phyloP scores from a whole-genome alignment of 129 eudicot species.

The Ambrosia artemisiifolia region DNA sequence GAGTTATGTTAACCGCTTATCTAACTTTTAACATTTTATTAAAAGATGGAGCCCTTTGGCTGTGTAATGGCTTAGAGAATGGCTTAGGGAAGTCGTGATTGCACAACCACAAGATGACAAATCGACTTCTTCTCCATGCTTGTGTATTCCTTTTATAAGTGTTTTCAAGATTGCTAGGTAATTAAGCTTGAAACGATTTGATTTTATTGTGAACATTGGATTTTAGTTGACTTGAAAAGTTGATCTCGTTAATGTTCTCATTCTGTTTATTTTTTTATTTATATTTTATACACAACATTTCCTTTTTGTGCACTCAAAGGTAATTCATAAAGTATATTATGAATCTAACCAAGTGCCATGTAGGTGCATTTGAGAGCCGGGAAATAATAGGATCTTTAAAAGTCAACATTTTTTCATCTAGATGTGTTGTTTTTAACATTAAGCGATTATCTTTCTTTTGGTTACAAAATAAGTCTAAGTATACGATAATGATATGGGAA shows the following conservation, averaged over 20 bases:
- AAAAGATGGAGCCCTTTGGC: conserved; percentile 81
- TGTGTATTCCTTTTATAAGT: conserved; percentile 91
- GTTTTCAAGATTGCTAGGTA: conserved; percentile 81
- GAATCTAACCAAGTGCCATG: too few relatives aligned
- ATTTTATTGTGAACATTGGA: not conserved
- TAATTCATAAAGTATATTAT: too few relatives aligned
- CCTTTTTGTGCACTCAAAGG: too few relatives aligned
- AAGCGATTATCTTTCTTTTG: too few relatives aligned
- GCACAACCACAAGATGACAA: conserved; percentile 35
- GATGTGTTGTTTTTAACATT: too few relatives aligned
- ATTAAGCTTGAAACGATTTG: not conserved
- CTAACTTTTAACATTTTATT: not conserved
- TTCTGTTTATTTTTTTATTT: too few relatives aligned
- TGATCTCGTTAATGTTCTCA: not conserved
- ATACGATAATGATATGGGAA: too few relatives aligned
- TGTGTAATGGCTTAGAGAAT: conserved; percentile 82
- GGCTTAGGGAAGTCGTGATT: conserved; percentile 58
- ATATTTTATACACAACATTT: too few relatives aligned
- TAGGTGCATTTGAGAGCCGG: too few relatives aligned
- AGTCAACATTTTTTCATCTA: too few relatives aligned
- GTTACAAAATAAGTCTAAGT: too few relatives aligned
- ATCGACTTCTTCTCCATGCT: conserved; percentile 57
- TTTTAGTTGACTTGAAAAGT: not conserved
- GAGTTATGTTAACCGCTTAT: not conserved
- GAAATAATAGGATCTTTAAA: too few relatives aligned